Evolutionary conservation across 2,329 filamentous ascomycete genomes (phyloP), one percentile per base, ranked within the genome.

Genomic region (Rhinocladiella similis): DNA sequence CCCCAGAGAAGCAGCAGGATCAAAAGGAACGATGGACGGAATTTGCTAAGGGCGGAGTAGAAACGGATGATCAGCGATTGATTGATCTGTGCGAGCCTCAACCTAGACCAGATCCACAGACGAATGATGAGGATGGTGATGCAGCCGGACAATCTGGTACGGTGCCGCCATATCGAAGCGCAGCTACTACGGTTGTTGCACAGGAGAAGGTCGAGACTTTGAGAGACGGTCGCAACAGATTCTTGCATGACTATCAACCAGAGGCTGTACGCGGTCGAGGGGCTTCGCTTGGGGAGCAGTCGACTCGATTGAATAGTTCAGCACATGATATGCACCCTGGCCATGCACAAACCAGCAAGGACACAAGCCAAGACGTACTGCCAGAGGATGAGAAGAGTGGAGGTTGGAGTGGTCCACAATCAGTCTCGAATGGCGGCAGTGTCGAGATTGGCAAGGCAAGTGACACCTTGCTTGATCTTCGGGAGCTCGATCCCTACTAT

Each of bases 41-140:
- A 19, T 60, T 56, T 56, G 59, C 61, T n/a, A 49, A 47, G 25
- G 49, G 50, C 42, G 48, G 51, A 18, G 43, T 59, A 35, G 35
- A 49, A 25, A 55, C 48, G 38, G 54, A 53, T 18, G 54, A 54
- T 38, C 20, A 53, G 50, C 48, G 53, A 45, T 38, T 45, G 45
- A 35, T 20, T 19, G 25, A 29, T n/a, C 20, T 13, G 33, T 25
- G 4, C 35, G 18, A 42, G 12, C 7, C 41, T 25, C 43, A 5
- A 47, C 12, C 33, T 25, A n/a, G 20, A 18, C 25, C n/a, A 47
- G 22, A 12, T 6, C 14, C 33, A 16, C 13, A 12, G 10, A 10
- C 10, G 10, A 33, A 33, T 33, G 29, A 9, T 33, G 29, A 9
- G 29, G 5, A 33, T 6, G 29, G 10, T 7, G 29, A 33, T 33